Conservation (phyloP, 768 basidiomycete species). For the Cystofilobasidium capitatum region DNA sequence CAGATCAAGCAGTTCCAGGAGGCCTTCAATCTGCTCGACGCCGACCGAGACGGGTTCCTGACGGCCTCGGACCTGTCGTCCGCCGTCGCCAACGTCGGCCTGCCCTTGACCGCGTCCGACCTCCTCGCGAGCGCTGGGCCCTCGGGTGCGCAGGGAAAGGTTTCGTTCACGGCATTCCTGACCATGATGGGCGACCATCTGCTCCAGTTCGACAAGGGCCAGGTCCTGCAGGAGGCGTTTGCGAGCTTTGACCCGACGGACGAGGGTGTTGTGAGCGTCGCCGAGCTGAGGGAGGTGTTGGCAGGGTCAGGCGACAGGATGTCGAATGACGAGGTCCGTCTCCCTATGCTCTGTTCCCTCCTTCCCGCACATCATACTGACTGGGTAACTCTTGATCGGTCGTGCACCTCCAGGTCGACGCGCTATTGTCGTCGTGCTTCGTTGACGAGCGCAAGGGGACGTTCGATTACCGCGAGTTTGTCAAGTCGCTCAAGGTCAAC, state of each 20-base stretch:
- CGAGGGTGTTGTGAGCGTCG: slow-evolving; percentile 14
- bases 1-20: slow-evolving; percentile 26
- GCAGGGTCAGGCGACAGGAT: slow-evolving; percentile 15
- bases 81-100: slow-evolving; percentile 19
- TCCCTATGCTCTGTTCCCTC: no score
- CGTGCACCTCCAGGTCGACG: slow-evolving; percentile 26
- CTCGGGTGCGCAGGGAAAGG: not conserved
- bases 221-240: slow-evolving; percentile 20
- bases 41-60: slow-evolving; percentile 21
- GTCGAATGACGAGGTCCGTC: slow-evolving; percentile 12
- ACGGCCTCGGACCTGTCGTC: slow-evolving; percentile 10
- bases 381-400: no score
- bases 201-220: slow-evolving; percentile 13
- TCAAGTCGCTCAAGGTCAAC: slow-evolving; percentile 24
- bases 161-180: slow-evolving; percentile 20
- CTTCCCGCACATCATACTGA: no score
- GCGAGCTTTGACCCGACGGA: slow-evolving; percentile 21
- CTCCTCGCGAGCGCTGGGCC: not conserved
- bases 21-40: slow-evolving; percentile 26
- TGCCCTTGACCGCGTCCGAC: not conserved
- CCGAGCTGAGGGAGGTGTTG: slow-evolving; percentile 20
- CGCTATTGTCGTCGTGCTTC: slow-evolving; percentile 9
- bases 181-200: slow-evolving; percentile 25
- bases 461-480: slow-evolving; percentile 21
- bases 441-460: slow-evolving; percentile 4